Percentiles rank a stretch among this genome's conserved stretches.
phyloP scores from a whole-genome alignment of 2,329 filamentous ascomycete species.

The Apiospora hydei region DNA sequence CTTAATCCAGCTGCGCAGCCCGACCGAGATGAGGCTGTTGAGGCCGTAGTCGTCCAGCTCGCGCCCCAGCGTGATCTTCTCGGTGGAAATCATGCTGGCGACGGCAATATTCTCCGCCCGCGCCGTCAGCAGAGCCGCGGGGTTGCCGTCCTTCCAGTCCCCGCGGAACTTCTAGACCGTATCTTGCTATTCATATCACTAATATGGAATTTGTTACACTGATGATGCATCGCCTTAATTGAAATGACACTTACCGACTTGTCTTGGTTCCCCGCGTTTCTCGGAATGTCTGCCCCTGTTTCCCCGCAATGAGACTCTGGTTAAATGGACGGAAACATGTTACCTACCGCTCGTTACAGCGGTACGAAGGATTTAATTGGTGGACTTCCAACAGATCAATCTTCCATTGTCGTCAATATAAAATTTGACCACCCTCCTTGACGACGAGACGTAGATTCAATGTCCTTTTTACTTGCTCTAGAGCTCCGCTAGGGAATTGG shows the following conservation, averaged over 20 bases:
- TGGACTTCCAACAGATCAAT: neutral
- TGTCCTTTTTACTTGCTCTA: too few relatives aligned
- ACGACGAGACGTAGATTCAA: neutral
- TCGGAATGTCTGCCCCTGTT: neutral
- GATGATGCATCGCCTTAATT: neutral
- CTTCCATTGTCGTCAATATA: neutral
- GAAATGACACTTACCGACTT: neutral
- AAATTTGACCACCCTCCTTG: neutral
- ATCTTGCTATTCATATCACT: too few relatives aligned
- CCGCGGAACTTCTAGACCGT: neutral
- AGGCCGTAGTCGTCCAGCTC: neutral
- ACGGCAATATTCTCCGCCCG: neutral
- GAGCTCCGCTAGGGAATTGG: rapidly evolving
- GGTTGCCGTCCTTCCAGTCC: neutral
- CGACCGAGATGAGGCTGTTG: neutral
- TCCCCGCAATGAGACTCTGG: slow-evolving; percentile 6
- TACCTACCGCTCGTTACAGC: neutral
- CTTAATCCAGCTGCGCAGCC: neutral
- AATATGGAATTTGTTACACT: neutral
- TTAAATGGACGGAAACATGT: slow-evolving; percentile 12
- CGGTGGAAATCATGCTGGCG: neutral
- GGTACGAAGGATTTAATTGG: neutral
- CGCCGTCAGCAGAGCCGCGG: neutral
- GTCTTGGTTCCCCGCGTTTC: neutral
- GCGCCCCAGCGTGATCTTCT: neutral